Evolutionary conservation across 805 yeast genomes (phyloP).

Genomic region (Metschnikowia matae): DNA sequence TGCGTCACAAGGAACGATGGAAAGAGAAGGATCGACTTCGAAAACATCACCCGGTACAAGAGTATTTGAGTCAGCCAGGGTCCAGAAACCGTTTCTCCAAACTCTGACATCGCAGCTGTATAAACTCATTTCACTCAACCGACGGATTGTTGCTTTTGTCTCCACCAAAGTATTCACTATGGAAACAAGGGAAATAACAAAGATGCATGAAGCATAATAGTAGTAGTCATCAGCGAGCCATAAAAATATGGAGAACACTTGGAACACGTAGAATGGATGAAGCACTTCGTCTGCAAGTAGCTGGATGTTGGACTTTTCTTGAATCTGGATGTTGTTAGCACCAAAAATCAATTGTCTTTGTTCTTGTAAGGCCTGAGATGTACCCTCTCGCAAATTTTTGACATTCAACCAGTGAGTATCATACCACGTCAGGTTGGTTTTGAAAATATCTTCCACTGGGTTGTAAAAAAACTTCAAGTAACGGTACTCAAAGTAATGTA

Average conservation of each 20-base stretch:
- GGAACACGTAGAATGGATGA: slow-evolving; percentile 95
- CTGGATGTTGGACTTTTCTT: slow-evolving; percentile 61
- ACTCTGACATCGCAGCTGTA: slow-evolving; percentile 82
- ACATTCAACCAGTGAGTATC: slow-evolving; percentile 72
- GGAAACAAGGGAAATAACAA: slow-evolving; percentile 77
- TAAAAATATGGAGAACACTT: slow-evolving; percentile 81
- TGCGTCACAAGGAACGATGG: slow-evolving; percentile 83
- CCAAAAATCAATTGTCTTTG: slow-evolving; percentile 76
- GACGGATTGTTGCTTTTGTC: slow-evolving; percentile 67
- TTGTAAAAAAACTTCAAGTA: slow-evolving; percentile 79
- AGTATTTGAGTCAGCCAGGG: slow-evolving; percentile 66
- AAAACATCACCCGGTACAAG: slow-evolving; percentile 95
- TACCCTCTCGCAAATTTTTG: slow-evolving; percentile 57
- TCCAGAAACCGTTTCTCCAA: slow-evolving; percentile 92
- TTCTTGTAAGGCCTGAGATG: slow-evolving; percentile 62
- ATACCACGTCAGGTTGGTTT: slow-evolving; percentile 82
- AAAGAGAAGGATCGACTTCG: slow-evolving; percentile 82
- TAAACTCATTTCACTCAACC: slow-evolving; percentile 69
- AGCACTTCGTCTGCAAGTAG: slow-evolving; percentile 81
- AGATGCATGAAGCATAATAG: slow-evolving; percentile 91
- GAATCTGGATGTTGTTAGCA: slow-evolving; percentile 66
- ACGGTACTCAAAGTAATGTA: slow-evolving; percentile 74
- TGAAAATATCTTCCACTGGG: slow-evolving; percentile 83
- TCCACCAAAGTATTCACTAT: slow-evolving; percentile 80
- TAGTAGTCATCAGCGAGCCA: slow-evolving; percentile 93